Evolutionary conservation across 148 eudicot species (phyloP).

Genomic region (Amaranthus hypochondriacus): DNA sequence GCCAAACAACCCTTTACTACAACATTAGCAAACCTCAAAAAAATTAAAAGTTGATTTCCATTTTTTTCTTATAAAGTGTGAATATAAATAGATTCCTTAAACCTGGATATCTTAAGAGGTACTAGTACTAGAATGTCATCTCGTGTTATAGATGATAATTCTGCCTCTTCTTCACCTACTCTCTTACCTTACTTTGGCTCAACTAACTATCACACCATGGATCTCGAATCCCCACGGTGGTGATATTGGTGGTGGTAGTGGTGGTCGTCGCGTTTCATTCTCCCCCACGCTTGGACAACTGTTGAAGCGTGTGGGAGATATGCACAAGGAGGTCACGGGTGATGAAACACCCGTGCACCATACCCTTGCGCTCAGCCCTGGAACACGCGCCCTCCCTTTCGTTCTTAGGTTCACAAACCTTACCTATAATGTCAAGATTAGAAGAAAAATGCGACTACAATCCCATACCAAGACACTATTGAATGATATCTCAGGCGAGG

Average conservation of each 20-base stretch:
- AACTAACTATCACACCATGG: slow-evolving; percentile 16
- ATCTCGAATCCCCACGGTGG: slow-evolving; percentile 18
- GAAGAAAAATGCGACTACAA: slow-evolving; percentile 30
- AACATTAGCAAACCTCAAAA: background rate
- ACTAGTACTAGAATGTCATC: slow-evolving; percentile 16
- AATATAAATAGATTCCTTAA: background rate
- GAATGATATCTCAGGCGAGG: slow-evolving; percentile 72
- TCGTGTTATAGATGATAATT: slow-evolving; percentile 29
- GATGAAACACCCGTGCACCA: slow-evolving; percentile 77
- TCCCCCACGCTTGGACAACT: slow-evolving; percentile 70
- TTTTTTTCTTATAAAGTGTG: background rate
- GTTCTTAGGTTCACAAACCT: slow-evolving; percentile 33
- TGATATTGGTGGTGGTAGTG: background rate
- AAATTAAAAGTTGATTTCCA: background rate
- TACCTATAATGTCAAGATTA: slow-evolving; percentile 35
- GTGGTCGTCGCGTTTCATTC: slow-evolving; percentile 20
- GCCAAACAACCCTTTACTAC: slow-evolving; percentile 4
- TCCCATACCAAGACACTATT: slow-evolving; percentile 49
- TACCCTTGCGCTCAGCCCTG: slow-evolving; percentile 34
- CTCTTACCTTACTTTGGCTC: slow-evolving; percentile 21
- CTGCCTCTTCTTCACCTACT: slow-evolving; percentile 28
- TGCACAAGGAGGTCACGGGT: slow-evolving; percentile 47
- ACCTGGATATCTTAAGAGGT: slow-evolving; percentile 22
- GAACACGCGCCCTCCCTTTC: slow-evolving; percentile 52
- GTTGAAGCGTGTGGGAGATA: slow-evolving; percentile 66